These are phyloP conservation scores for Sphagnurus paluster DNA, from an alignment of 1,284 basidiomycete genomes.

Conservation along the genomic window DNA sequence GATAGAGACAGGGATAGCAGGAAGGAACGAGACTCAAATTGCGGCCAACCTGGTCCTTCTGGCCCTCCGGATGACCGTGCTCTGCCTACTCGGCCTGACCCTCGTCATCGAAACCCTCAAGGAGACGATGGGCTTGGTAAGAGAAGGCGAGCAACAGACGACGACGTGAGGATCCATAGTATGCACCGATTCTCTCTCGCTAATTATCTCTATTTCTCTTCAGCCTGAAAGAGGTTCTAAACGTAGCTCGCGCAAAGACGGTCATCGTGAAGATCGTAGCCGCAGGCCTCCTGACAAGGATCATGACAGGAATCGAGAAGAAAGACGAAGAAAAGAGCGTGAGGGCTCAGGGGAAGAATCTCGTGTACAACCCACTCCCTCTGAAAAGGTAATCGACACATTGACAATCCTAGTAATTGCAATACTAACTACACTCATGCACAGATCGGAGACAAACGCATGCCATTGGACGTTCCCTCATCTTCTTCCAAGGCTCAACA, in stretches of 20 bases:
- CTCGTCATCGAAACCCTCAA: slow-evolving; percentile 49
- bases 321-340: slow-evolving; percentile 65
- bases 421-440: slow-evolving; percentile 6
- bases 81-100: slow-evolving; percentile 58
- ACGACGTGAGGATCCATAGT: slow-evolving; percentile 55
- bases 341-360: slow-evolving; percentile 51
- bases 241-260: slow-evolving; percentile 71
- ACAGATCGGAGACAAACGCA: slow-evolving; percentile 54
- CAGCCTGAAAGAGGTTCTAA: slow-evolving; percentile 74
- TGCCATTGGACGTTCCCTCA: slow-evolving; percentile 48
- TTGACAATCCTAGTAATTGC: neutral
- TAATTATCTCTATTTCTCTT: slow-evolving; percentile 21
- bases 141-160: slow-evolving; percentile 61
- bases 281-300: slow-evolving; percentile 73
- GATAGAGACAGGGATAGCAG: slow-evolving; percentile 33
- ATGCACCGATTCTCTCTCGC: slow-evolving; percentile 16
- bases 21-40: slow-evolving; percentile 52
- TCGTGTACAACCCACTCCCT: slow-evolving; percentile 36
- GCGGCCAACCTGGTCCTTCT: slow-evolving; percentile 29
- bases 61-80: slow-evolving; percentile 47
- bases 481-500: slow-evolving; percentile 43
- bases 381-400: slow-evolving; percentile 54
- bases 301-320: slow-evolving; percentile 65
- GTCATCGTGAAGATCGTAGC: slow-evolving; percentile 68
- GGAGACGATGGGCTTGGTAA: slow-evolving; percentile 64